phyloP scores from a whole-genome alignment of 768 basidiomycete species.

The Termitomyces sp. region DNA sequence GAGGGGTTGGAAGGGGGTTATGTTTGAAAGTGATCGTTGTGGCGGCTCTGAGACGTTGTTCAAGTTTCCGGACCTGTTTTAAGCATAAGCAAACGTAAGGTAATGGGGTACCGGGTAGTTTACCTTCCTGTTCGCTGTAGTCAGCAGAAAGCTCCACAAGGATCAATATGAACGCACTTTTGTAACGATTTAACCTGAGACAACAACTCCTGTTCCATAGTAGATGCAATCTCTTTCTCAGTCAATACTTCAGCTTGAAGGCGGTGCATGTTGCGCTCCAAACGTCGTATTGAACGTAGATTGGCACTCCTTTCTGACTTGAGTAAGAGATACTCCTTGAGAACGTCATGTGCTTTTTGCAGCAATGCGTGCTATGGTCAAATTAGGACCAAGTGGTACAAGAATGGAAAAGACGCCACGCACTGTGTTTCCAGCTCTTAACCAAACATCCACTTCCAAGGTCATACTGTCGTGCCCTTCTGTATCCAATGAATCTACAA shows the following conservation, averaged over 20 bases:
- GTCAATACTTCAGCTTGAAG: slow-evolving; percentile 21
- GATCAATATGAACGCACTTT: slow-evolving; percentile 17
- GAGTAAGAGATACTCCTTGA: slow-evolving; percentile 34
- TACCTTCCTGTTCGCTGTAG: slow-evolving; percentile 13
- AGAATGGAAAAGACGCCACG: slow-evolving; percentile 16
- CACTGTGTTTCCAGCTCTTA: slow-evolving; percentile 39
- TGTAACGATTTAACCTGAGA: slow-evolving; percentile 27
- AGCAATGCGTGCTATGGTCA: slow-evolving; percentile 18
- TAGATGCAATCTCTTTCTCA: slow-evolving; percentile 30
- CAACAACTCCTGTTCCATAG: slow-evolving; percentile 31
- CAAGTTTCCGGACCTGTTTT: slow-evolving; percentile 26
- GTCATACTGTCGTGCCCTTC: slow-evolving; percentile 26
- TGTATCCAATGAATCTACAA: slow-evolving; percentile 35
- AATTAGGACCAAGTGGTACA: neutral
- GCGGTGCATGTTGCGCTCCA: slow-evolving; percentile 24
- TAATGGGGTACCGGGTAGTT: neutral
- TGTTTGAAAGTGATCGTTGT: slow-evolving; percentile 24
- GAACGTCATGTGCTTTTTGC: slow-evolving; percentile 29
- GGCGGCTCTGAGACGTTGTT: slow-evolving; percentile 27
- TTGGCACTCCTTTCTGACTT: slow-evolving; percentile 28
- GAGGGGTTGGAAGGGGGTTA: slow-evolving; percentile 56
- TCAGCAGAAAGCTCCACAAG: neutral
- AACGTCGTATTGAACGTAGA: slow-evolving; percentile 23
- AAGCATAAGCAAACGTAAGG: neutral
- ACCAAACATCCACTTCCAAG: slow-evolving; percentile 47